A percentile compares a stretch with the other conserved stretches of the same genome.
These are phyloP conservation scores for Penicillium fimorum DNA, from an alignment of 495 filamentous ascomycete genomes.

Conservation along the genomic window DNA sequence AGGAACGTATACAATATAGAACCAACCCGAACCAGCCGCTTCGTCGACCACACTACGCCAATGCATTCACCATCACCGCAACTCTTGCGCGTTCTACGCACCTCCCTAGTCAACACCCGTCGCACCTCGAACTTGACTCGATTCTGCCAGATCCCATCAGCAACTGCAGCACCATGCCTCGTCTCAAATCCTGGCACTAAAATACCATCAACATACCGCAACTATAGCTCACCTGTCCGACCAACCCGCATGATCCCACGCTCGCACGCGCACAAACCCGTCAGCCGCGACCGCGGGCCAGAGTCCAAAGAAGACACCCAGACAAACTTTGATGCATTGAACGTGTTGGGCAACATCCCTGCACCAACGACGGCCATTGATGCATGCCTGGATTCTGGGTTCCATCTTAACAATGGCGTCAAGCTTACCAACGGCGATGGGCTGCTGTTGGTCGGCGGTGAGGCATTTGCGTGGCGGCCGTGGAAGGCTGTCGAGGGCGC, in stretches of 20 bases:
- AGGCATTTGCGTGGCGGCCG: slow-evolving; percentile 85
- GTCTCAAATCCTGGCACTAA: slow-evolving; percentile 4
- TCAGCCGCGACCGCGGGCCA: slow-evolving; percentile 57
- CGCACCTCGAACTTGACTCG: slow-evolving; percentile 19
- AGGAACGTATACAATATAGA: neutral
- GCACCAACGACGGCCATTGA: slow-evolving; percentile 81
- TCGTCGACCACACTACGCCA: neutral
- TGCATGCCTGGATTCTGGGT: slow-evolving; percentile 71
- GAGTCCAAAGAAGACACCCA: slow-evolving; percentile 58
- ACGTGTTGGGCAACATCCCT: slow-evolving; percentile 76
- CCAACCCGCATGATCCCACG: slow-evolving; percentile 42
- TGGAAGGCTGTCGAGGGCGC: slow-evolving; percentile 52
- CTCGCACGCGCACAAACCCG: slow-evolving; percentile 39
- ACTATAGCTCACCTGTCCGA: slow-evolving; percentile 30
- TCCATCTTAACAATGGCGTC: slow-evolving; percentile 74
- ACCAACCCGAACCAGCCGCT: neutral
- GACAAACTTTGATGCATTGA: slow-evolving; percentile 72
- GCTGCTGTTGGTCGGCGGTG: slow-evolving; percentile 74
- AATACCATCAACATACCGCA: slow-evolving; percentile 21
- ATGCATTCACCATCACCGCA: slow-evolving; percentile 49
- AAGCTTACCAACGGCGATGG: slow-evolving; percentile 64
- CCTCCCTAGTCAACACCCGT: slow-evolving; percentile 25
- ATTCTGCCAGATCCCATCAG: slow-evolving; percentile 8
- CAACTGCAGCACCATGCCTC: slow-evolving; percentile 14
- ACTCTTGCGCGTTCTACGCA: slow-evolving; percentile 45